Evolutionary conservation across 2,329 filamentous ascomycete species (phyloP).

Genomic region (Alternaria panax): DNA sequence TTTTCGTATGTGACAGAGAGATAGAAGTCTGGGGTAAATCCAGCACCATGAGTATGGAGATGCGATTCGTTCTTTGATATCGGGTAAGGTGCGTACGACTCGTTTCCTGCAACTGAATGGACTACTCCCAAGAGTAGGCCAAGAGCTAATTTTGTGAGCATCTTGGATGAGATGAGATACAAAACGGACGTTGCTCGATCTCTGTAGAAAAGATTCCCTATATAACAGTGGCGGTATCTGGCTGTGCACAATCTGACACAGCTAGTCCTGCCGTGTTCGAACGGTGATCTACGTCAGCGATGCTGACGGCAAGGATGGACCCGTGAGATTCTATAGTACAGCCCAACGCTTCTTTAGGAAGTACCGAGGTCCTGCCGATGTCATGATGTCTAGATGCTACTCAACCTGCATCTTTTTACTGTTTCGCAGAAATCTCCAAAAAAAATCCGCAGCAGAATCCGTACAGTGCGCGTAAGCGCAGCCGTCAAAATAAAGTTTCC

Average conservation of each 20-base stretch:
- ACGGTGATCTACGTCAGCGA: constrained; percentile 1
- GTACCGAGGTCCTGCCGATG: background rate
- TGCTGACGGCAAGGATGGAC: constrained; percentile 1
- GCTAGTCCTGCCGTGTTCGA: background rate
- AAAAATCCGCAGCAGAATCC: background rate
- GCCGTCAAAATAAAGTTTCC: background rate
- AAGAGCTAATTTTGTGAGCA: background rate
- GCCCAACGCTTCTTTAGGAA: background rate
- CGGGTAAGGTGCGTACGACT: background rate
- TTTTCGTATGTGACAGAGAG: constrained; percentile 56
- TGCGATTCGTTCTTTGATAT: background rate
- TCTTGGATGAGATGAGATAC: background rate
- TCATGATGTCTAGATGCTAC: background rate
- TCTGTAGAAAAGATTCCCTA: background rate
- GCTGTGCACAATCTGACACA: constrained; percentile 2
- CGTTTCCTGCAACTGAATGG: background rate
- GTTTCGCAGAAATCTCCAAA: background rate
- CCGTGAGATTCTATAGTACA: background rate
- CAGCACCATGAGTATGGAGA: constrained; percentile 9
- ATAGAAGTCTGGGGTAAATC: constrained; percentile 55
- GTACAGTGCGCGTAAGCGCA: background rate
- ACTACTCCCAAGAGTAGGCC: constrained; percentile 4
- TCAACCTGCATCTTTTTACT: background rate
- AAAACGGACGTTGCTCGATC: background rate
- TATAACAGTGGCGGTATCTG: constrained; percentile 1